Evolutionary conservation across 2,329 filamentous ascomycete genomes (phyloP).

Genomic region (Mycosphaerella sp.): DNA sequence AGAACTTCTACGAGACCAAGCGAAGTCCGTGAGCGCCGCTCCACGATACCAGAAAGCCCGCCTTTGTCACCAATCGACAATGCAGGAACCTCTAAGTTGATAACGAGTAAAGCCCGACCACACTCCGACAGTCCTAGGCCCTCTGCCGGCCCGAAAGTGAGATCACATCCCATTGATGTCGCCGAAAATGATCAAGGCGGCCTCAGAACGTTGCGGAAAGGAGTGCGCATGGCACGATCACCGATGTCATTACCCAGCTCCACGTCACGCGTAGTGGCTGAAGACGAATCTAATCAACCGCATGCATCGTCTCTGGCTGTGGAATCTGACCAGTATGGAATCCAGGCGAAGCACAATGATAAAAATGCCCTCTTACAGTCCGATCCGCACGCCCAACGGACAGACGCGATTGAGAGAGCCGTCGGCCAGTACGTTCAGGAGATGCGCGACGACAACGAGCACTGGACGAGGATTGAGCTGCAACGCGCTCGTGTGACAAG

Average conservation of each 20-base stretch:
- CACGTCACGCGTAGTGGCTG: no score
- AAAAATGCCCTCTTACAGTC: neutral
- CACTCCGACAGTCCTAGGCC: no score
- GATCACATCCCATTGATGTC: neutral
- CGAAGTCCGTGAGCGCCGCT: neutral
- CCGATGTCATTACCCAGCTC: no score
- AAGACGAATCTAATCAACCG: no score
- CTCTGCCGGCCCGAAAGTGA: neutral
- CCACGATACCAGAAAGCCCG: conserved; percentile 7
- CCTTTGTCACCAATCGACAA: neutral
- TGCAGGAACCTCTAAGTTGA: neutral
- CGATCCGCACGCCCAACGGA: neutral
- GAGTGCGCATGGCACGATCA: no score
- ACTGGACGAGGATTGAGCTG: conserved; percentile 23
- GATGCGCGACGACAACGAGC: conserved; percentile 27
- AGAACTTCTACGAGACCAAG: neutral
- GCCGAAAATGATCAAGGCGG: neutral
- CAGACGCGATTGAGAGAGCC: conserved; percentile 21
- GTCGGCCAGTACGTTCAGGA: conserved; percentile 27
- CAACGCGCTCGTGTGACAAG: conserved; percentile 20
- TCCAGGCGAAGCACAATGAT: neutral
- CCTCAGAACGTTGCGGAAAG: no score
- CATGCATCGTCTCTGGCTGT: no score
- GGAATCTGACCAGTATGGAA: no score
- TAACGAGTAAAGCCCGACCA: neutral